Evolutionary conservation across 129 eudicot genomes (phyloP).

Genomic region (Apium graveolens): DNA sequence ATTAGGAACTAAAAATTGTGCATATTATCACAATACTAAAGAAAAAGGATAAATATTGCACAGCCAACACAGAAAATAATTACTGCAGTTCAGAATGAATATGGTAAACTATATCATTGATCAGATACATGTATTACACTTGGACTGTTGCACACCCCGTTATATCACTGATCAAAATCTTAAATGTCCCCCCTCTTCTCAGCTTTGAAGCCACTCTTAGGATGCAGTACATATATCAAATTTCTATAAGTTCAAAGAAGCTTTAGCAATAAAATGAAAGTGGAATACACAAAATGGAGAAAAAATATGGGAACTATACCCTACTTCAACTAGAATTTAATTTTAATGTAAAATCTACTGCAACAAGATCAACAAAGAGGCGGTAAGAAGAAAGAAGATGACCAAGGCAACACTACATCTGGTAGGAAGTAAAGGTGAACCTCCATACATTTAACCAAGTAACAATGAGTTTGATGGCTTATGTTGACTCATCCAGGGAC

Average conservation of each 20-base stretch:
- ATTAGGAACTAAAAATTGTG: neutral
- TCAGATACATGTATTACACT: neutral
- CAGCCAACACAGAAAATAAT: neutral
- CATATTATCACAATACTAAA: neutral
- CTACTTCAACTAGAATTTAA: neutral
- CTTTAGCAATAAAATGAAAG: neutral
- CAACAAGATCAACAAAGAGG: neutral
- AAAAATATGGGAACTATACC: neutral
- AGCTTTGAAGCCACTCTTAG: too few species aligned
- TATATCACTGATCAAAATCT: too few species aligned
- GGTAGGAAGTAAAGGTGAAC: neutral
- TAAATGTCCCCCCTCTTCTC: too few species aligned
- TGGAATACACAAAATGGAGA: neutral
- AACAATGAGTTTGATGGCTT: neutral
- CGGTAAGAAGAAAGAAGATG: neutral
- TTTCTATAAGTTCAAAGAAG: neutral
- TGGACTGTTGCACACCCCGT: neutral
- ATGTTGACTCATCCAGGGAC: neutral
- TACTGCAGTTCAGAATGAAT: neutral
- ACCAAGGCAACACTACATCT: neutral
- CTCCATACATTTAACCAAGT: neutral
- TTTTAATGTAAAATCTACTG: neutral
- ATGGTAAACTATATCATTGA: neutral
- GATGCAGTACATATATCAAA: neutral
- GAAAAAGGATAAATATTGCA: neutral